phyloP scores from a whole-genome alignment of 1,284 basidiomycete genomes.

The Inonotus hispidus region DNA sequence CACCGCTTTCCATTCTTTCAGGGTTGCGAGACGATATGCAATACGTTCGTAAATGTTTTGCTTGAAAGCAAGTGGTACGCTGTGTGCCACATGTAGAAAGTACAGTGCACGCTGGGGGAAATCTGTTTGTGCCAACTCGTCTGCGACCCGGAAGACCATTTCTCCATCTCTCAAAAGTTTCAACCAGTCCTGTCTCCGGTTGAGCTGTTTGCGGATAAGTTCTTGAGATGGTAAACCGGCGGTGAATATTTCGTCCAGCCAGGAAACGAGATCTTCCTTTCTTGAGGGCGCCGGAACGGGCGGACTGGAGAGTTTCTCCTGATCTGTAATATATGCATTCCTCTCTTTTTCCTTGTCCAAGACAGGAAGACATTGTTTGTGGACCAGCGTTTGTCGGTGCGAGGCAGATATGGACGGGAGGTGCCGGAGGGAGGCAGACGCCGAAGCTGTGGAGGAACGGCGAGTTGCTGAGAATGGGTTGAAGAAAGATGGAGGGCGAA shows the following conservation, averaged over 20 bases:
- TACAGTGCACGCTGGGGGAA: constrained; percentile 37
- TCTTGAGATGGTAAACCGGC: not conserved
- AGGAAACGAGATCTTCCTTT: constrained; percentile 4
- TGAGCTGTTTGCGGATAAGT: not conserved
- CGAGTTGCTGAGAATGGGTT: not conserved
- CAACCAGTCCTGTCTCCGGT: constrained; percentile 18
- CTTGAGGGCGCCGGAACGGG: not conserved
- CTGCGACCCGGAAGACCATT: constrained; percentile 38
- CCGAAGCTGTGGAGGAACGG: not conserved
- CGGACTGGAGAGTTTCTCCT: not conserved
- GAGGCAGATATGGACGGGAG: not conserved
- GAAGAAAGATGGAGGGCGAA: not conserved
- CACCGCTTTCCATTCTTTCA: constrained; percentile 46
- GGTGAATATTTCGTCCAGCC: constrained; percentile 8
- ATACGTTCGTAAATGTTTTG: constrained; percentile 55
- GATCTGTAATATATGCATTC: not conserved
- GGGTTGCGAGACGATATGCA: constrained; percentile 40
- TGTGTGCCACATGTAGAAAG: constrained; percentile 42
- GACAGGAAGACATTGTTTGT: not conserved
- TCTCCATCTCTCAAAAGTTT: constrained; percentile 34
- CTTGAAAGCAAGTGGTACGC: constrained; percentile 43
- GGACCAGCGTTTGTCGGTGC: not conserved
- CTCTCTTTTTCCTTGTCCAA: not conserved
- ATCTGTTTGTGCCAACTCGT: constrained; percentile 37
- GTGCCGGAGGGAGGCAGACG: not conserved